Evolutionary conservation across 805 yeast genomes (phyloP).

Genomic region (Yarrowia deformans): DNA sequence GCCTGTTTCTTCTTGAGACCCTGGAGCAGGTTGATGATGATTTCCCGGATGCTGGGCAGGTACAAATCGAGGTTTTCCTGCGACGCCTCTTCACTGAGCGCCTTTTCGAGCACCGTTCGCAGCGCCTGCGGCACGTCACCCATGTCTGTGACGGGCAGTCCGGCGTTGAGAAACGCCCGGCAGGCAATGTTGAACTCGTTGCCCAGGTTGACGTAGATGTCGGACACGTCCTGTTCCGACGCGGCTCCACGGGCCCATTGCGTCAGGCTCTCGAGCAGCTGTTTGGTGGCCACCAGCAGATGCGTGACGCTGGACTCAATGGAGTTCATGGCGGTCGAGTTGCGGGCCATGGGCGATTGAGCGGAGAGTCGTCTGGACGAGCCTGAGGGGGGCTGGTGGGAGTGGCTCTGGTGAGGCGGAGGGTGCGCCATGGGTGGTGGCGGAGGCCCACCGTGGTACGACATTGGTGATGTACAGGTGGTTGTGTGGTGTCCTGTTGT

Average conservation of each 20-base stretch:
- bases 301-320: conserved; percentile 81
- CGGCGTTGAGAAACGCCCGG: conserved; percentile 76
- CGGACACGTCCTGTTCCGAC: conserved; percentile 83
- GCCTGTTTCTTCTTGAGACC: conserved; percentile 82
- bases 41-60: conserved; percentile 83
- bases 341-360: conserved; percentile 21
- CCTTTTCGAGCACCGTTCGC: conserved; percentile 81
- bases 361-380: conserved; percentile 17
- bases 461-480: conserved; percentile 9
- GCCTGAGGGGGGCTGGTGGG: conserved; percentile 8
- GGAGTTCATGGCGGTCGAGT: conserved; percentile 53
- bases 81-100: conserved; percentile 83
- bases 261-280: conserved; percentile 81
- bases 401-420: conserved; percentile 1
- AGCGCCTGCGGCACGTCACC: conserved; percentile 90
- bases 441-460: conserved; percentile 33
- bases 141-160: conserved; percentile 77
- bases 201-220: conserved; percentile 89
- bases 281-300: conserved; percentile 85
- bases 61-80: conserved; percentile 81
- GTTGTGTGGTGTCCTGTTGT: not conserved
- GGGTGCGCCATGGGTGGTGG: conserved; percentile 19
- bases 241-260: conserved; percentile 89
- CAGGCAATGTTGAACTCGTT: conserved; percentile 90
- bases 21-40: conserved; percentile 79